A percentile compares a stretch with the other conserved stretches of the same genome.
Conservation (phyloP, 2,329 filamentous ascomycete genomes). For the Clonostachys byssicola region DNA sequence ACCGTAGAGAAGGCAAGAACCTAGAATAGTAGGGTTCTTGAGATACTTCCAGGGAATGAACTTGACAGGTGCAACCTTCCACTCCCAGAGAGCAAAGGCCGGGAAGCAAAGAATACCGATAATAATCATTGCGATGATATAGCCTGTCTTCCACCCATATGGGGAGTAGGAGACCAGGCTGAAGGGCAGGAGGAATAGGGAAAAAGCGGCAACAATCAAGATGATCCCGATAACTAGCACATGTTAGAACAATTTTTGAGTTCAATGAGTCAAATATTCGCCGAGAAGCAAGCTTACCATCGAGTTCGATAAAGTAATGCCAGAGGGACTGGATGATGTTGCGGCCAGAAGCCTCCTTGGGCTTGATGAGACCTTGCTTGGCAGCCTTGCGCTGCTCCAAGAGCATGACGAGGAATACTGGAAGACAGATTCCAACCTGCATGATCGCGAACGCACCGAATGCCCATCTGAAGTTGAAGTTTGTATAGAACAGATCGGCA, state of each 20-base stretch:
- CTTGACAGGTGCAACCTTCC: conserved; percentile 44
- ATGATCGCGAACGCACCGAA: conserved; percentile 57
- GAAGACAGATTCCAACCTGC: conserved; percentile 32
- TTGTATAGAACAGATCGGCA: conserved; percentile 11
- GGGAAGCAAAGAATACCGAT: conserved; percentile 52
- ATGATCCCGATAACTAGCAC: conserved; percentile 37
- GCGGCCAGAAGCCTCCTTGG: conserved; percentile 4
- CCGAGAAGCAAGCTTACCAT: conserved; percentile 3
- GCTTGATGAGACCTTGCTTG: conserved; percentile 5
- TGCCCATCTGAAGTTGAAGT: conserved; percentile 18
- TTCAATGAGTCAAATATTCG: background rate
- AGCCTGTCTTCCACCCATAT: conserved; percentile 38
- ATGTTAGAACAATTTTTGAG: background rate
- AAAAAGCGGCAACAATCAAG: conserved; percentile 47
- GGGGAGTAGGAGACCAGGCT: conserved; percentile 40
- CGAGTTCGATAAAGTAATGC: conserved; percentile 7
- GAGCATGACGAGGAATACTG: conserved; percentile 4
- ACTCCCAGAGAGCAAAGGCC: conserved; percentile 48
- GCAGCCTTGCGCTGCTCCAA: conserved; percentile 6
- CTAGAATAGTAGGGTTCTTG: conserved; percentile 40
- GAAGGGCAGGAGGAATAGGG: conserved; percentile 59
- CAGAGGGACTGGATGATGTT: conserved; percentile 5
- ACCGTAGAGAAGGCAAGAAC: conserved; percentile 31
- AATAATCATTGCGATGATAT: conserved; percentile 51
- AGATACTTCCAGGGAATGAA: conserved; percentile 47